Evolutionary conservation across 257 asterid species (phyloP), one percentile per base, ranked within the genome.

Genomic region (Haberlea rhodopensis): DNA sequence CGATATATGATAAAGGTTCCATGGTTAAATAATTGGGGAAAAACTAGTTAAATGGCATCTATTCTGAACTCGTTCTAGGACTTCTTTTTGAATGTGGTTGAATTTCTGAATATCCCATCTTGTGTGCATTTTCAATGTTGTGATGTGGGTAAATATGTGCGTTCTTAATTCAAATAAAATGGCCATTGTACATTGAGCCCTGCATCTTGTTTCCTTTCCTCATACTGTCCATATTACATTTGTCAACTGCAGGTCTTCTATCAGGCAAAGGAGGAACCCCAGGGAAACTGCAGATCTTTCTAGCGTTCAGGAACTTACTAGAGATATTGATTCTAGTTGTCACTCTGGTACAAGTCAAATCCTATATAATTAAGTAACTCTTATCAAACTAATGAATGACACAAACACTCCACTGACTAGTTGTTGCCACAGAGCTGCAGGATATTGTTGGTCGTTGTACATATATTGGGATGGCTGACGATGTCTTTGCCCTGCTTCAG

Each of bases 381-480:
- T 23, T 71, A 48, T 63, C 71, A 13, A 56, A 60, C 34, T 62
- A 58, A 51, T 54, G 53, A 60, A 62, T 71, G 69, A n/a, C 57
- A 28, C 27, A 16, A 64, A 13, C 21, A 18, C 28, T 21, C 45
- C 25, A 51, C 63, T 76, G 31, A 78, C 62, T 43, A 65, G 59
- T 52, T 37, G 57, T 67, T 75, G 66, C 53, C 67, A 46, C 62
- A 89, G 98, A 88, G 82, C 73, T 92, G 78, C 85, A 89, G 83
- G 96, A 89, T 53, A 73, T 81, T 74, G 88, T 92, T 51, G 84
- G 87, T 62, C 75, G 84, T 76, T 85, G 99, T 85, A 82, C 96
- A 16, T 92, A 89, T 80, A 71, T 82, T 71, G 97, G 99, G 76
- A 89, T 92, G 97, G 97, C 96, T 13, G 99, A 92, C 78, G 99